Percentiles rank a stretch among this genome's conserved stretches.
Conservation (phyloP, 495 filamentous ascomycete species). For the Pseudevernia furfuracea region DNA sequence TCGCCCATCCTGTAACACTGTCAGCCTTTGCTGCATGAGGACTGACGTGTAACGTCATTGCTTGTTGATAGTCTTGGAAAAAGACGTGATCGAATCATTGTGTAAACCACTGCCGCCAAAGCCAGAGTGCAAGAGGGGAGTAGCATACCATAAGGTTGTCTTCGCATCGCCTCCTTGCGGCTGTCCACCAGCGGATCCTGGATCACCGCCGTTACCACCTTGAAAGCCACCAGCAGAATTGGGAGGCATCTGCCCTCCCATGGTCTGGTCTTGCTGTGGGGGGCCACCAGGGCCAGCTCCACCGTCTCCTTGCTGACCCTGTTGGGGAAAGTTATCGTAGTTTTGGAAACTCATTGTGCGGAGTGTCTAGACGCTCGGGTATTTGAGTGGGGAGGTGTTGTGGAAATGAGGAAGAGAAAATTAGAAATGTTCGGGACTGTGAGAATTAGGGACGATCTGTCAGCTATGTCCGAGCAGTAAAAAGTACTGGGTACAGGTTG, state of each 20-base stretch:
- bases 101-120: not conserved
- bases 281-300: slow-evolving; percentile 48
- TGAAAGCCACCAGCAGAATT: slow-evolving; percentile 46
- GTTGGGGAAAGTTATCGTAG: slow-evolving; percentile 50
- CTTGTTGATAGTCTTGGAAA: not conserved
- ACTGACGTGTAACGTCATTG: not conserved
- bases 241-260: slow-evolving; percentile 37
- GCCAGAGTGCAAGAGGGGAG: not conserved
- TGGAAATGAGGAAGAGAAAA: slow-evolving; percentile 5
- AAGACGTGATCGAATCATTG: not conserved
- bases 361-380: slow-evolving; percentile 10
- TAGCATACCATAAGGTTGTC: slow-evolving; percentile 71
- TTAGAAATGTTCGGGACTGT: not conserved
- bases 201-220: slow-evolving; percentile 44
- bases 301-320: slow-evolving; percentile 42
- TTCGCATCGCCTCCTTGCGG: slow-evolving; percentile 58
- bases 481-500: not conserved
- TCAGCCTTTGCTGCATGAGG: slow-evolving; percentile 12
- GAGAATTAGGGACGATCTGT: not conserved
- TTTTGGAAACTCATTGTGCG: slow-evolving; percentile 50
- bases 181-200: slow-evolving; percentile 43
- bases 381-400: slow-evolving; percentile 16
- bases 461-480: not conserved
- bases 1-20: slow-evolving; percentile 79
- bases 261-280: slow-evolving; percentile 43